Evolutionary conservation across 495 filamentous ascomycete species (phyloP).

Genomic region (Bacidia rubella): DNA sequence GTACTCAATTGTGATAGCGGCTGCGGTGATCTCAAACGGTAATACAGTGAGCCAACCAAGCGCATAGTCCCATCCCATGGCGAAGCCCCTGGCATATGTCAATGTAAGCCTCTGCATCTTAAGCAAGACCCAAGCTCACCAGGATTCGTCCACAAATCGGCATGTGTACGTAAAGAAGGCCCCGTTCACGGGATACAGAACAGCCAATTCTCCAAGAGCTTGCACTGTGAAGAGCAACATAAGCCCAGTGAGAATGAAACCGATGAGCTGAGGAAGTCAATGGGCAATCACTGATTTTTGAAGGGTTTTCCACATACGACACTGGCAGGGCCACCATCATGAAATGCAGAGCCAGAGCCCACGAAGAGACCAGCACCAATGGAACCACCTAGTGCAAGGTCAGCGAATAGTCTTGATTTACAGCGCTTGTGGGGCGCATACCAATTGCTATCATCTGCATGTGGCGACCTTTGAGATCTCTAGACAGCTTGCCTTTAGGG

Average conservation of each 20-base stretch:
- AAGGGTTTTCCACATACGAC: conserved; percentile 22
- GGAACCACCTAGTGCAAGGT: conserved; percentile 27
- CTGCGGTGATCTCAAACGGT: conserved; percentile 60
- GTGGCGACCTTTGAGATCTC: conserved; percentile 41
- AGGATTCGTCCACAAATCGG: conserved; percentile 44
- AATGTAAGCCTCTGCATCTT: not conserved
- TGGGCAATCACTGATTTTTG: conserved; percentile 3
- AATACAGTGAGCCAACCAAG: conserved; percentile 50
- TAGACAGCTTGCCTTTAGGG: conserved; percentile 17
- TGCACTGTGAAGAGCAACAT: conserved; percentile 47
- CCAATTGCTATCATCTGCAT: conserved; percentile 71
- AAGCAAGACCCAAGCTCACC: conserved; percentile 21
- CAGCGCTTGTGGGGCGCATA: conserved; percentile 8
- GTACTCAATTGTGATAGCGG: conserved; percentile 61
- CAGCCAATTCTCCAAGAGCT: conserved; percentile 55
- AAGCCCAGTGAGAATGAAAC: conserved; percentile 37
- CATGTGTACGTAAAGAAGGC: conserved; percentile 43
- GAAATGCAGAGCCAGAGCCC: conserved; percentile 32
- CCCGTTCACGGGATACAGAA: conserved; percentile 55
- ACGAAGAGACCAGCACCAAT: conserved; percentile 44
- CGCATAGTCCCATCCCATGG: conserved; percentile 55
- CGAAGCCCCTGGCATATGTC: conserved; percentile 28
- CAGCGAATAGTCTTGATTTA: not conserved
- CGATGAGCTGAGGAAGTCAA: conserved; percentile 25
- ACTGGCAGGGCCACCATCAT: conserved; percentile 29